A percentile compares a stretch with the other conserved stretches of the same genome.
These are phyloP conservation scores for Starmerella sirachaensis DNA, from an alignment of 805 yeast species.

Conservation along the genomic window DNA sequence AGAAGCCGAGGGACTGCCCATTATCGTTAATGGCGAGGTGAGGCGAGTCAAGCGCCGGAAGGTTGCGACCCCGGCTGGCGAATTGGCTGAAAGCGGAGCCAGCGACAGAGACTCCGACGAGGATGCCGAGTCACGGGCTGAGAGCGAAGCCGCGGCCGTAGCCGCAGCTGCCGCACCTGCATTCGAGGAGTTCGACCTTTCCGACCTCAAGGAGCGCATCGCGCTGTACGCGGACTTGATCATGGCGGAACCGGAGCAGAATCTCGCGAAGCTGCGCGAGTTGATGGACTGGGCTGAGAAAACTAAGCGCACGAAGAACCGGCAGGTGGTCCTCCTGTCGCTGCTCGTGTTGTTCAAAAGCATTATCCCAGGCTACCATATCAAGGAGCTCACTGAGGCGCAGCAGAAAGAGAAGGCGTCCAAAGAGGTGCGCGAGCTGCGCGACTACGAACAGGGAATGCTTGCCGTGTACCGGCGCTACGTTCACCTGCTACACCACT, in stretches of 20 bases:
- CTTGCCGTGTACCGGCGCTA: constrained; percentile 58
- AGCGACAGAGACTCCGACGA: constrained; percentile 25
- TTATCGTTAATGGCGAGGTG: constrained; percentile 58
- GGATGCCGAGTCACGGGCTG: constrained; percentile 17
- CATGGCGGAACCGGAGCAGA: constrained; percentile 82
- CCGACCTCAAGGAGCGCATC: constrained; percentile 64
- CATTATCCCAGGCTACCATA: constrained; percentile 77
- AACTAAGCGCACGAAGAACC: constrained; percentile 37
- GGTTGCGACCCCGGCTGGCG: constrained; percentile 23
- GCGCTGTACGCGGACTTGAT: constrained; percentile 69
- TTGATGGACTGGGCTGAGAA: constrained; percentile 24
- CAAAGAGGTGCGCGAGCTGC: constrained; percentile 63
- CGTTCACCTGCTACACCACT: constrained; percentile 41
- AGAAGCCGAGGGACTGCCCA: constrained; percentile 66
- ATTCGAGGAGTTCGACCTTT: constrained; percentile 42
- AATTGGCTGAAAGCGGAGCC: constrained; percentile 22
- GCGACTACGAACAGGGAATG: constrained; percentile 71
- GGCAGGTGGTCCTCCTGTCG: constrained; percentile 62
- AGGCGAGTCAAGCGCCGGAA: constrained; percentile 40
- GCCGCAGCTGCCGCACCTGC: constrained; percentile 23
- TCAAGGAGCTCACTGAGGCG: constrained; percentile 66
- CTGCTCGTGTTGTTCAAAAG: constrained; percentile 74
- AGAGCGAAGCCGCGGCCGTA: not conserved
- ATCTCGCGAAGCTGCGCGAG: constrained; percentile 51
- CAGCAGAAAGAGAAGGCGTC: constrained; percentile 76